Evolutionary conservation across 2,329 filamentous ascomycete species (phyloP), one percentile per base, ranked within the genome.

Genomic region (Sporothrix dimorphospora): DNA sequence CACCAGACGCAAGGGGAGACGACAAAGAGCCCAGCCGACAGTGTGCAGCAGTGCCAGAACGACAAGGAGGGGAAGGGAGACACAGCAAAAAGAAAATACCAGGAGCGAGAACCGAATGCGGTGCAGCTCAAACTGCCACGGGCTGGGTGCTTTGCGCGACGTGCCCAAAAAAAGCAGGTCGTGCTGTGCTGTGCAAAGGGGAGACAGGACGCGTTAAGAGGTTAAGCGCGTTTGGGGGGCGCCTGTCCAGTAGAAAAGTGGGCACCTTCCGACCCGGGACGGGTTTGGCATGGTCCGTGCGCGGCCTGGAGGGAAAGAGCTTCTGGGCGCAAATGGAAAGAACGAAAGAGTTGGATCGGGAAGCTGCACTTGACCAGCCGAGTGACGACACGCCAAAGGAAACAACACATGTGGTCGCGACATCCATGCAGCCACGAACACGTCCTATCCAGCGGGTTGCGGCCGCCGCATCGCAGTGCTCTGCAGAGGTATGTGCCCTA

Each of bases 391-490:
- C 70, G 53, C n/a, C 27, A 57, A 51, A 38, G 21, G 30, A 63
- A 49, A 21, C 19, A 21, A 19, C 24, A 9, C 45, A n/a, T 14
- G 27, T 38, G 27, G n/a, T 8, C 19, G 7, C 8, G 6, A n/a
- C 14, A 49, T n/a, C 30, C 27, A 82, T 82, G 80, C 78, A 79
- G 72, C 78, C 81, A 40, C 80, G 79, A 69, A 77, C 79, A 21
- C 84, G 87, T 6, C 87, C 87, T 0, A 87, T 89, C 71, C 84
- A 87, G 75, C 87, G 84, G 73, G 83, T 90, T 72, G 87, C 87
- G 19, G 79, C 82, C 14, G 84, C 86, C n/a, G 84, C 82, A 49
- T 84, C 86, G 7, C 84, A 86, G 76, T 90, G 88, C 79, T 83
- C 86, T n/a, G 75, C 81, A 51, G 85, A 89, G 84, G 87, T 88